These are phyloP conservation scores for Scenedesmus sp. DNA, from an alignment of 163 green algal species.

Conservation along the genomic window DNA sequence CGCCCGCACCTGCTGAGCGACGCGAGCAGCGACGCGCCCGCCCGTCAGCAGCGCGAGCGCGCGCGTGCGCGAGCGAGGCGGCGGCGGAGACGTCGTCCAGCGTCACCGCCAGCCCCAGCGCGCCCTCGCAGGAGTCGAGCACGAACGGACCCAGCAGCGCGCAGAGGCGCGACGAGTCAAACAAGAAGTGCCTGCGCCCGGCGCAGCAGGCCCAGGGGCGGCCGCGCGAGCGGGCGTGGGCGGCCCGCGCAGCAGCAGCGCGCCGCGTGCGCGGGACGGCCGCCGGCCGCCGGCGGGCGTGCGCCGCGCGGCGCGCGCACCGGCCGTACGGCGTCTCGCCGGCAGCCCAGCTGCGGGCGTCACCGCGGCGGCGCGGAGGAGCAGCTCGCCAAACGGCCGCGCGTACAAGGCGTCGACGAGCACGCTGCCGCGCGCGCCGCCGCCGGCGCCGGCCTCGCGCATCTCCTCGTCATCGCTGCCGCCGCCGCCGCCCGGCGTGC, in stretches of 20 bases:
- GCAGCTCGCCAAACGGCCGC: constrained; percentile 28
- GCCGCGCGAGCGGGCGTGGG: background rate
- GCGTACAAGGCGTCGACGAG: constrained; percentile 22
- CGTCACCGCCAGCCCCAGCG: constrained; percentile 14
- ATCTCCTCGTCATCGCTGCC: constrained; percentile 17
- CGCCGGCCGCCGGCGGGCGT: background rate
- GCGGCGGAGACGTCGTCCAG: constrained; percentile 39
- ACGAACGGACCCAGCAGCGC: constrained; percentile 44
- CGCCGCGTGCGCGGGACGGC: background rate
- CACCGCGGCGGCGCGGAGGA: constrained; percentile 31
- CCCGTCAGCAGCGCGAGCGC: constrained; percentile 50
- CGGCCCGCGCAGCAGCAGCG: background rate
- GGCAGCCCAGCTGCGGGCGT: constrained; percentile 27
- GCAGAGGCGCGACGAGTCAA: constrained; percentile 32
- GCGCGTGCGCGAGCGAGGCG: constrained; percentile 38
- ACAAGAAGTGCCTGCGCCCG: constrained; percentile 36
- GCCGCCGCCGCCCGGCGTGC: constrained; percentile 1
- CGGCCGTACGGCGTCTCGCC: constrained; percentile 25
- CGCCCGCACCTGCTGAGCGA: background rate
- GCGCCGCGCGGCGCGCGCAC: background rate
- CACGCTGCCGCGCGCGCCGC: background rate
- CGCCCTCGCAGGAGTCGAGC: background rate
- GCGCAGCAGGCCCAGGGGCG: background rate
- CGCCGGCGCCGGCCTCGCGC: background rate
- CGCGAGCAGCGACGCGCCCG: background rate